Evolutionary conservation across 2,329 filamentous ascomycete species (phyloP).

Genomic region (Epichloe sp.): DNA sequence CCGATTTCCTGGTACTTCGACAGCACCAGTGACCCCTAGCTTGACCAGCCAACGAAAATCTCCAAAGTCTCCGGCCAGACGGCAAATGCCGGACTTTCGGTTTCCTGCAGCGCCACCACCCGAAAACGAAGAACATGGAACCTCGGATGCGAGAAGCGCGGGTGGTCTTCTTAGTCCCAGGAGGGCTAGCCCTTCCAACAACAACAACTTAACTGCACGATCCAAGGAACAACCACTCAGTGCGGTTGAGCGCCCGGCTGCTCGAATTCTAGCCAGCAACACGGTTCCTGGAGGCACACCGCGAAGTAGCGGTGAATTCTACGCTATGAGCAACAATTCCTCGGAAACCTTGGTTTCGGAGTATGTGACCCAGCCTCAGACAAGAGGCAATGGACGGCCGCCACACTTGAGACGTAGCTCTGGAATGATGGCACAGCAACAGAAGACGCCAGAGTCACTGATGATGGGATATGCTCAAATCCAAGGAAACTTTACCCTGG

Average conservation of each 20-base stretch:
- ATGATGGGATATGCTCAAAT: slow-evolving; percentile 99
- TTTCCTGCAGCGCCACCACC: slow-evolving; percentile 38
- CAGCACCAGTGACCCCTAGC: slow-evolving; percentile 32
- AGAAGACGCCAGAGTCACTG: slow-evolving; percentile 56
- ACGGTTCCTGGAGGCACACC: slow-evolving; percentile 65
- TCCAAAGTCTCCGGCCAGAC: slow-evolving; percentile 16
- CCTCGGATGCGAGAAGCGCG: slow-evolving; percentile 17
- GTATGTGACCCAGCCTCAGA: slow-evolving; percentile 47
- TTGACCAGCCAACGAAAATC: slow-evolving; percentile 23
- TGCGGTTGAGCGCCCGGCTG: slow-evolving; percentile 44
- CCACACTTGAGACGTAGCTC: slow-evolving; percentile 35
- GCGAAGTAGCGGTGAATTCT: slow-evolving; percentile 87
- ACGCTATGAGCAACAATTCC: slow-evolving; percentile 88
- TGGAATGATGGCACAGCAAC: slow-evolving; percentile 27
- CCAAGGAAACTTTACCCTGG: slow-evolving; percentile 79
- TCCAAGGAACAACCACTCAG: slow-evolving; percentile 32
- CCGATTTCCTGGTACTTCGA: slow-evolving; percentile 27
- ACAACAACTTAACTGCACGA: slow-evolving; percentile 24
- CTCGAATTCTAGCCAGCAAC: slow-evolving; percentile 62
- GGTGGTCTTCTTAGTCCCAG: slow-evolving; percentile 29
- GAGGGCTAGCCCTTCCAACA: slow-evolving; percentile 18
- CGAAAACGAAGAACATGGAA: slow-evolving; percentile 18
- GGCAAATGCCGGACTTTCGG: slow-evolving; percentile 38
- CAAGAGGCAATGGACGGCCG: slow-evolving; percentile 24
- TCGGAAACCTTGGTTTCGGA: slow-evolving; percentile 88